These are phyloP conservation scores for Penicillium crustosum DNA, from an alignment of 2,329 filamentous ascomycete genomes.

Conservation along the genomic window DNA sequence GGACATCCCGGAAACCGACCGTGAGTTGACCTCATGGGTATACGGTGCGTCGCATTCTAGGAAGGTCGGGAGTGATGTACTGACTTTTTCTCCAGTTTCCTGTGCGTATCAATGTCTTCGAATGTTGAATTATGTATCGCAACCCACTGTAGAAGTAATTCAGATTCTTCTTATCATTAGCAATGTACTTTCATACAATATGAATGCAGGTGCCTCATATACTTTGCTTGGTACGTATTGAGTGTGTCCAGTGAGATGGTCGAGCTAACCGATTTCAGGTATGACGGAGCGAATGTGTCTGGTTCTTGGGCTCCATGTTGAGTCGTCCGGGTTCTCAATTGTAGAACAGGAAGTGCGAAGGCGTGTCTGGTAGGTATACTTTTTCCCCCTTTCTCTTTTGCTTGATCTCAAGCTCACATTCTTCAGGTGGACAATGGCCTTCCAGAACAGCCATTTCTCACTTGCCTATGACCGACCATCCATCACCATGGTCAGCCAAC, in stretches of 20 bases:
- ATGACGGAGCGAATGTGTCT: slow-evolving; percentile 52
- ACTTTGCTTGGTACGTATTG: slow-evolving; percentile 52
- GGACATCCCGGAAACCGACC: slow-evolving; percentile 55
- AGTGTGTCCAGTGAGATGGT: background rate
- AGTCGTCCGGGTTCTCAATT: slow-evolving; percentile 51
- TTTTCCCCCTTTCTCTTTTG: background rate
- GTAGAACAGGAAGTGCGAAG: slow-evolving; percentile 43
- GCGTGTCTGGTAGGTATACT: slow-evolving; percentile 37
- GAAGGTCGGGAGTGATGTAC: background rate
- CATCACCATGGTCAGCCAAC: slow-evolving; percentile 52
- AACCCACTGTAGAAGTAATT: slow-evolving; percentile 60
- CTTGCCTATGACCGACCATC: slow-evolving; percentile 60
- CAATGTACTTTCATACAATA: slow-evolving; percentile 62
- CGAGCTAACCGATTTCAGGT: slow-evolving; percentile 24
- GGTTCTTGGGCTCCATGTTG: slow-evolving; percentile 57
- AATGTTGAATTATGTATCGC: slow-evolving; percentile 63
- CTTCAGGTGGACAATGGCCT: slow-evolving; percentile 56
- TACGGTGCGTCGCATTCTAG: slow-evolving; percentile 49
- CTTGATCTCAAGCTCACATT: background rate
- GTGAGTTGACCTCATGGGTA: slow-evolving; percentile 63
- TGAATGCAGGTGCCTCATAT: slow-evolving; percentile 65
- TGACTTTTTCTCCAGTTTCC: slow-evolving; percentile 49
- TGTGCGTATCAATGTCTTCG: slow-evolving; percentile 65
- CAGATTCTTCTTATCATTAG: slow-evolving; percentile 63
- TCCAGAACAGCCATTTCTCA: slow-evolving; percentile 62